phyloP scores from a whole-genome alignment of 2,329 filamentous ascomycete genomes.

The Fusarium devonianum region DNA sequence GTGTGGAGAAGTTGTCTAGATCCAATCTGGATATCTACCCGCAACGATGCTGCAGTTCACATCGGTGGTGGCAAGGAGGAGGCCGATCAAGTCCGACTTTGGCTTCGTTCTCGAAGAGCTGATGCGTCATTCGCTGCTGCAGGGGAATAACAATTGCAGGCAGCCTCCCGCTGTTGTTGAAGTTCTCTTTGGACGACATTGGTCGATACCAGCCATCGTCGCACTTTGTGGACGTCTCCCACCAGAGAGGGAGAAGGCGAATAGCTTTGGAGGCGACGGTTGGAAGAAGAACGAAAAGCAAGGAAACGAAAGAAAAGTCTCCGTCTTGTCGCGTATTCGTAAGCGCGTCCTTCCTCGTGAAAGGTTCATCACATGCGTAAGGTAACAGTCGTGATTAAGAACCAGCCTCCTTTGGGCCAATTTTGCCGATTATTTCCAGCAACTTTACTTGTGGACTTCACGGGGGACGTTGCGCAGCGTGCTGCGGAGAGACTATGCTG shows the following conservation, averaged over 20 bases:
- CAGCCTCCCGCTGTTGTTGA: constrained; percentile 11
- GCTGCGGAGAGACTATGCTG: constrained; percentile 24
- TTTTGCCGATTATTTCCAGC: constrained; percentile 1
- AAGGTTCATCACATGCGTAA: constrained; percentile 27
- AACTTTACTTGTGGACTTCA: constrained; percentile 26
- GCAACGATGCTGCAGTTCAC: constrained; percentile 12
- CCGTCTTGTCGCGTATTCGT: constrained; percentile 28
- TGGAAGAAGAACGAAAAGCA: too few relatives aligned
- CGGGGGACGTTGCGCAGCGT: constrained; percentile 26
- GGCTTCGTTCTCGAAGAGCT: constrained; percentile 13
- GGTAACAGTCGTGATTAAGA: constrained; percentile 1
- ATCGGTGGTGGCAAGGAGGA: constrained; percentile 23
- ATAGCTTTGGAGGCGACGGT: too few relatives aligned
- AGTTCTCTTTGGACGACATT: constrained; percentile 2
- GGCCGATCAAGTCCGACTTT: constrained; percentile 7
- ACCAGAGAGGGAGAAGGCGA: too few relatives aligned
- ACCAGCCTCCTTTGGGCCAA: constrained; percentile 15
- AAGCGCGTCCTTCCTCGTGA: constrained; percentile 13
- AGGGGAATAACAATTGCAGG: constrained; percentile 15
- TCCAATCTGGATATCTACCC: constrained; percentile 31
- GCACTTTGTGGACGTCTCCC: neutral
- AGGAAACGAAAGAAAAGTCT: constrained; percentile 13
- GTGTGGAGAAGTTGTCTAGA: constrained; percentile 39
- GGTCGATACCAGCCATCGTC: constrained; percentile 4
- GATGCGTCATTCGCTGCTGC: constrained; percentile 29